phyloP scores from a whole-genome alignment of 805 yeast genomes.

The Candida krabiensis region DNA sequence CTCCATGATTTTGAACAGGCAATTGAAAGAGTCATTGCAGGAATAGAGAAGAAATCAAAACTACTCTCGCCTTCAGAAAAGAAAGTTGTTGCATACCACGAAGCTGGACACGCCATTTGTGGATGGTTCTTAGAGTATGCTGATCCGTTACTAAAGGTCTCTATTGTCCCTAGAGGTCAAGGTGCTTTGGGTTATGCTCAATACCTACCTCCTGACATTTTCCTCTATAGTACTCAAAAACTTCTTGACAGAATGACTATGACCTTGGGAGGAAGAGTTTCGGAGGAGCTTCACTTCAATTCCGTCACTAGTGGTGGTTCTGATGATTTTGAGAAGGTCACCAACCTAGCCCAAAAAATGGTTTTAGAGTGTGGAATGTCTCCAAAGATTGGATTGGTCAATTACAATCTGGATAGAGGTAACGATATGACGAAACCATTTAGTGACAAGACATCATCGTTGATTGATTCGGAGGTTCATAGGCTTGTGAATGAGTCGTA shows the following conservation, averaged over 20 bases:
- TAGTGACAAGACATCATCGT: conserved; percentile 67
- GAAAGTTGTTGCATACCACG: conserved; percentile 87
- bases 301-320: conserved; percentile 91
- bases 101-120: conserved; percentile 95
- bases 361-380: conserved; percentile 88
- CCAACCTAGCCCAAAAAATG: conserved; percentile 87
- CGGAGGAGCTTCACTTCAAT: conserved; percentile 85
- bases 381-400: conserved; percentile 64
- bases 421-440: conserved; percentile 59
- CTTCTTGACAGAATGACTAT: conserved; percentile 85
- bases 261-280: conserved; percentile 90
- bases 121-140: conserved; percentile 91
- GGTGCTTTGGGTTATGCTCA: conserved; percentile 97
- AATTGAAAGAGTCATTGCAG: conserved; percentile 91
- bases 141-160: conserved; percentile 89
- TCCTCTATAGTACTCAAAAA: conserved; percentile 73
- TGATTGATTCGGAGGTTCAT: conserved; percentile 70
- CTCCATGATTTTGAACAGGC: conserved; percentile 85
- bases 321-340: conserved; percentile 90
- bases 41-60: conserved; percentile 83
- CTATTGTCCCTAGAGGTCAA: conserved; percentile 91
- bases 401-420: conserved; percentile 50
- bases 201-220: conserved; percentile 87
- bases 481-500: conserved; percentile 67
- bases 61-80: conserved; percentile 80